Evolutionary conservation across 108 stramenopile genomes (phyloP), one percentile per base, ranked within the genome.

Genomic region (Nitzschia sp.): DNA sequence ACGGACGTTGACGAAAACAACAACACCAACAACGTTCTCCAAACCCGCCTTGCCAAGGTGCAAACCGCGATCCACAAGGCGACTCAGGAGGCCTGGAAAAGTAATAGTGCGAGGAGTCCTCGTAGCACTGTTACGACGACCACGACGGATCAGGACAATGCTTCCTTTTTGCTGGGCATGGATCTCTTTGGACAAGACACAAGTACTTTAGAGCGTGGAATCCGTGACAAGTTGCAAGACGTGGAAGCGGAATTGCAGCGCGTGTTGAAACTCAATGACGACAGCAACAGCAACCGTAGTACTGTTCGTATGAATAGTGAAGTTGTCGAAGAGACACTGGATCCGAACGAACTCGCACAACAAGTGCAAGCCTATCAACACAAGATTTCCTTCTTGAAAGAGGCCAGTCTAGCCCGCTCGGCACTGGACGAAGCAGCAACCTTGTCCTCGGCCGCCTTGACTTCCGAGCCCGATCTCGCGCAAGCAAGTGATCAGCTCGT

Each of bases 131-230:
- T 44, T 16, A n/a, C n/a, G n/a, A n/a, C n/a, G n/a, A n/a, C n/a
- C n/a, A n/a, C n/a, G n/a, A n/a, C 45, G 21, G 23, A 58, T 11
- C 33, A 70, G 25, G 48, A 55, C 52, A 80, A 76, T 62, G 77
- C 74, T 5, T 72, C 76, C 23, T 85, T 85, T 53, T 38, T 67
- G 13, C 55, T 86, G 63, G 85, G 81, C 15, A 78, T 86, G 81
- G 76, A 80, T n/a, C 63, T 86, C 48, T 86, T 86, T 75, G 81
- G 85, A 15, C 63, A 72, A 28, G 79, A 71, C 15, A 29, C 58
- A 2, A 22, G 41, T 22, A 53, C 28, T 9, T 29, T 82, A 26
- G 81, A 82, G 59, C 56, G 45, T 15, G 27, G 36, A 13, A 52
- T 82, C 5, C 75, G 73, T 23, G 79, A 86, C 26, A 77, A 80